phyloP scores from a whole-genome alignment of 805 yeast species.

The Cyberlindnera galapagoensis region DNA sequence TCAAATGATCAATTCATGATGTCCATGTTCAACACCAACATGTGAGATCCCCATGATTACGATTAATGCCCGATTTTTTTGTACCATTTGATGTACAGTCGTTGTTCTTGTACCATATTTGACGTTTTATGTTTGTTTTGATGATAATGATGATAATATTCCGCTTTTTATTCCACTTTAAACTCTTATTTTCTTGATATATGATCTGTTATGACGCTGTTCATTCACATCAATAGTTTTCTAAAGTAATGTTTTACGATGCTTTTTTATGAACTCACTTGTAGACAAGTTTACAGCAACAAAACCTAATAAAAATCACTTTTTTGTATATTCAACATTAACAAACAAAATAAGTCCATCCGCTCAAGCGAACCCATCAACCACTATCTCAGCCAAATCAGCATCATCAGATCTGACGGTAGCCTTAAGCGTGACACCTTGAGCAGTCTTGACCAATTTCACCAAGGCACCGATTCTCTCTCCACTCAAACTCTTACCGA shows the following conservation, averaged over 20 bases:
- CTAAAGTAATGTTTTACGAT: no score
- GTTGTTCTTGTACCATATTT: background rate
- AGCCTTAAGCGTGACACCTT: constrained; percentile 41
- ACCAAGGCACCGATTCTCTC: constrained; percentile 37
- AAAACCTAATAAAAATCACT: no score
- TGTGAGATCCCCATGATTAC: constrained; percentile 8
- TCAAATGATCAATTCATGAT: constrained; percentile 21
- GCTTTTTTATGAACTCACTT: no score
- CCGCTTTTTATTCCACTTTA: no score
- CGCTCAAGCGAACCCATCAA: constrained; percentile 37
- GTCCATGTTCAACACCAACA: constrained; percentile 21
- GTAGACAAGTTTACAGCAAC: no score
- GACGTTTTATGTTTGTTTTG: background rate
- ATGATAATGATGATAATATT: no score
- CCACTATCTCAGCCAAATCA: constrained; percentile 43
- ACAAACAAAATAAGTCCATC: no score
- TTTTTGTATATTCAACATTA: no score
- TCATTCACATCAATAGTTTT: no score
- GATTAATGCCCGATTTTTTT: no score
- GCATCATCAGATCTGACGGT: constrained; percentile 35
- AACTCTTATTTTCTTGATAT: no score
- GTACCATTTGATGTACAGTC: constrained; percentile 1
- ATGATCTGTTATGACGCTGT: no score
- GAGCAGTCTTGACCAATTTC: constrained; percentile 36
- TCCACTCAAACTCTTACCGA: constrained; percentile 59